Base-by-base conservation (phyloP, 2,329 filamentous ascomycete species). In the Penicillium sp. region DNA sequence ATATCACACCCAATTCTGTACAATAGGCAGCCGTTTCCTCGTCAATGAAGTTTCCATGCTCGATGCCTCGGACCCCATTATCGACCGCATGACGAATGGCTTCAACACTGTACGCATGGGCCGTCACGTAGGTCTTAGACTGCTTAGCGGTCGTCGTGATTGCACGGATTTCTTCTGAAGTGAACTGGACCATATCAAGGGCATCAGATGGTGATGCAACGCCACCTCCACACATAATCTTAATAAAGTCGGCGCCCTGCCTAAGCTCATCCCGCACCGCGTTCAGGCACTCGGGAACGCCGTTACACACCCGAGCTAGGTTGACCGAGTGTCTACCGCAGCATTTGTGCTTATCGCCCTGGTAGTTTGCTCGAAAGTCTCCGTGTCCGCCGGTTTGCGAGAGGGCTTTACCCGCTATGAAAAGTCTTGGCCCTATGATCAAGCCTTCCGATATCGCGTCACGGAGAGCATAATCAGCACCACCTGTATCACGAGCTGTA, bases 351-450 rank as follows among this genome's bases (percentile, higher is more conserved):
- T 53, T 69, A 50, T 27, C 27, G 9, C 73, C 69, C 33, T 79
- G 73, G 55, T 82, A 77, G 4, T 73, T 69, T 1, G 73, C 69
- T 3, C 76, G 70, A 3, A 74, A 62, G 63, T 85, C 82, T 6
- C 77, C 81, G 54, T 85, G 82, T 0, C 83, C 83, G 1, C 82
- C 83, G 0, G 82, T 83, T 67, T 85, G 83, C 6, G 77, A 80
- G 5, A 85, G 74, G 0, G 78, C 81, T 43, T 80, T 75, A 14
- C 78, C 78, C 1, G 81, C 75, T 23, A 82, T 80, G 67, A 84
- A 82, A 2, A 85, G 65, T 6, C 82, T 69, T 0, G 83, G 83
- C 0, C 82, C 83, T 3, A 78, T 75, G 45, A 82, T 31, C 74
- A 0, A 84, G 71, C 78, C 78, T 27, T 85, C 81, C 1, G 71